phyloP scores from a whole-genome alignment of 75 land plant genomes.

The Sequoiadendron giganteum region DNA sequence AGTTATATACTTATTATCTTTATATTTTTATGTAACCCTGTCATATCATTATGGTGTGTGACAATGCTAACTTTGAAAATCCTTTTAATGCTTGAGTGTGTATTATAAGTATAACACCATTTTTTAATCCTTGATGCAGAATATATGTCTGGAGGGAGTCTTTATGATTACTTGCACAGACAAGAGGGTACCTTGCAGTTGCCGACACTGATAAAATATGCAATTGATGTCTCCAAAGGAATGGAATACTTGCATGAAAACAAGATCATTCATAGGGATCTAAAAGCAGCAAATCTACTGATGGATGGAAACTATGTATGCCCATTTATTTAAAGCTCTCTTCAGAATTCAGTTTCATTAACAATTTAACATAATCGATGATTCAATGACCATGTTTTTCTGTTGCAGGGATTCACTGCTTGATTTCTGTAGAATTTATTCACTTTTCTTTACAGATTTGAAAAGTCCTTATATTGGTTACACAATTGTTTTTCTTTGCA shows the following conservation, averaged over 20 bases:
- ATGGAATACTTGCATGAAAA: slow-evolving; percentile 77
- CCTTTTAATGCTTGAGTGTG: neutral
- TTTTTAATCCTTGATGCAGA: slow-evolving; percentile 32
- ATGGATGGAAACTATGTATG: slow-evolving; percentile 35
- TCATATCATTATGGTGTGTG: neutral
- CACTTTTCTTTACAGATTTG: neutral
- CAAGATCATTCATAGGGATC: slow-evolving; percentile 72
- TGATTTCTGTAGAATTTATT: neutral
- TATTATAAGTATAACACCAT: neutral
- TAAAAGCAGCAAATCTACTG: slow-evolving; percentile 80
- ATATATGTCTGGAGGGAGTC: slow-evolving; percentile 74
- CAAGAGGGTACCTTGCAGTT: slow-evolving; percentile 40
- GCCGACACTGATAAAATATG: slow-evolving; percentile 52
- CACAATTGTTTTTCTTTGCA: neutral
- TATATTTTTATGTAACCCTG: neutral
- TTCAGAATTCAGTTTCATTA: neutral
- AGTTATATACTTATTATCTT: neutral
- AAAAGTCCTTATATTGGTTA: neutral
- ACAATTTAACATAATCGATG: neutral
- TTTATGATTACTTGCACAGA: slow-evolving; percentile 70
- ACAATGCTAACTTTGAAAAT: neutral
- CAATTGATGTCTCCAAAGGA: slow-evolving; percentile 72
- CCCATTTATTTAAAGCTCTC: no score
- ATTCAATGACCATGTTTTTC: neutral
- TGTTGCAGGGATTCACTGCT: neutral